These are phyloP conservation scores for Maudiozyma bulderi DNA, from an alignment of 805 yeast species.

Conservation along the genomic window DNA sequence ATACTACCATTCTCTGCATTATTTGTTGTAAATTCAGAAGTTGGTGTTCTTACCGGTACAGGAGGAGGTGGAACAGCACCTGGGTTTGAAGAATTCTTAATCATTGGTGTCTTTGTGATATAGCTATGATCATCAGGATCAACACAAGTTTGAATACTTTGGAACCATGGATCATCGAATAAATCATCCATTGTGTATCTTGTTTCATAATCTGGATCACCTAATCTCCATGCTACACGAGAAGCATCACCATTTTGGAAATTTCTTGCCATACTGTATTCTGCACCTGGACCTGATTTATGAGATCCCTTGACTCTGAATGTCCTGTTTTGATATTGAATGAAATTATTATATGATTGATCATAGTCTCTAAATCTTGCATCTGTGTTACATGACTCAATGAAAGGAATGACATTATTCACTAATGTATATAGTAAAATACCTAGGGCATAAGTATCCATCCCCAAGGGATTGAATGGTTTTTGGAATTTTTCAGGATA, in stretches of 20 bases:
- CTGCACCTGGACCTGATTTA: conserved; percentile 58
- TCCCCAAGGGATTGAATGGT: conserved; percentile 53
- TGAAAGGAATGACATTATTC: conserved; percentile 53
- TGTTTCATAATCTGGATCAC: conserved; percentile 49
- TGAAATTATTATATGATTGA: conserved; percentile 36
- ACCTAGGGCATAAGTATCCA: conserved; percentile 72
- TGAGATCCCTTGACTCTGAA: conserved; percentile 39
- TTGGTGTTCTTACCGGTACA: not conserved
- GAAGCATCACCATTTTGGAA: conserved; percentile 54
- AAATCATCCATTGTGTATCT: conserved; percentile 48
- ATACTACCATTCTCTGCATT: not conserved
- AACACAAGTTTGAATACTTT: conserved; percentile 46
- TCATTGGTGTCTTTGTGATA: conserved; percentile 15
- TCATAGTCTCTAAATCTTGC: conserved; percentile 49
- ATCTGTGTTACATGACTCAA: conserved; percentile 38
- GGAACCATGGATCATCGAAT: conserved; percentile 59
- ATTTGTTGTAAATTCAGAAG: not conserved
- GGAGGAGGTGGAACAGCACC: not conserved
- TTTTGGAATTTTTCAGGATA: conserved; percentile 27
- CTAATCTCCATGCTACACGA: conserved; percentile 63
- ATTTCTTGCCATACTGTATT: conserved; percentile 58
- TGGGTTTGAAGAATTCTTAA: conserved; percentile 16
- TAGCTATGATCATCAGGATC: conserved; percentile 15
- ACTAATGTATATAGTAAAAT: conserved; percentile 54
- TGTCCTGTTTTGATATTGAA: conserved; percentile 34